phyloP scores from a whole-genome alignment of 306 rosid species.

The Lupinus albus region DNA sequence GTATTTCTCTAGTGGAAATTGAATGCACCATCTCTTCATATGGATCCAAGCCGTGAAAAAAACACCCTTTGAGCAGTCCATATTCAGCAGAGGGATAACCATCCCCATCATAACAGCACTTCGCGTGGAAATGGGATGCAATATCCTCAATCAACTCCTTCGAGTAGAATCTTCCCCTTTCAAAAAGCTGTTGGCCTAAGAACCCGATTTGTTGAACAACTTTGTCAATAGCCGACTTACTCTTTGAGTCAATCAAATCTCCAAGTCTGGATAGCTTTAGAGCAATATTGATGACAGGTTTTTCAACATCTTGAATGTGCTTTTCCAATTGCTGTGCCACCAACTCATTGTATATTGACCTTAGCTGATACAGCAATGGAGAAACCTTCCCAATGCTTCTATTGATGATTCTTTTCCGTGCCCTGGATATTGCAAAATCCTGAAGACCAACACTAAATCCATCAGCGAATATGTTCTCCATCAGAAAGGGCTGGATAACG shows the following conservation, averaged over 20 bases:
- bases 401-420: slow-evolving; percentile 41
- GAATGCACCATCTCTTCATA: slow-evolving; percentile 92
- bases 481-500: slow-evolving; percentile 78
- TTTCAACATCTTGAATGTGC: slow-evolving; percentile 55
- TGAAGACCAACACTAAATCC: slow-evolving; percentile 86
- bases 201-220: slow-evolving; percentile 89
- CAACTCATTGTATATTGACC: slow-evolving; percentile 68
- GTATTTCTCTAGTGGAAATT: slow-evolving; percentile 76
- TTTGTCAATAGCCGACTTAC: slow-evolving; percentile 74
- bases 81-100: slow-evolving; percentile 83
- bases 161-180: slow-evolving; percentile 76
- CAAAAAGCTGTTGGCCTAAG: slow-evolving; percentile 80
- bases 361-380: slow-evolving; percentile 64
- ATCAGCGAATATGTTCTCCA: slow-evolving; percentile 77
- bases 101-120: slow-evolving; percentile 55
- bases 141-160: slow-evolving; percentile 84
- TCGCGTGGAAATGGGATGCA: slow-evolving; percentile 53
- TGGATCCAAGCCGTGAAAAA: slow-evolving; percentile 84
- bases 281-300: slow-evolving; percentile 56
- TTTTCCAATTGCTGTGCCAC: slow-evolving; percentile 76
- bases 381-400: slow-evolving; percentile 55
- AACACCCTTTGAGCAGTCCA: slow-evolving; percentile 77
- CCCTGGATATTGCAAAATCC: slow-evolving; percentile 69
- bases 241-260: slow-evolving; percentile 71
- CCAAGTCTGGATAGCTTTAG: slow-evolving; percentile 68